phyloP scores from a whole-genome alignment of 495 filamentous ascomycete species.

The Xylaria castorea region DNA sequence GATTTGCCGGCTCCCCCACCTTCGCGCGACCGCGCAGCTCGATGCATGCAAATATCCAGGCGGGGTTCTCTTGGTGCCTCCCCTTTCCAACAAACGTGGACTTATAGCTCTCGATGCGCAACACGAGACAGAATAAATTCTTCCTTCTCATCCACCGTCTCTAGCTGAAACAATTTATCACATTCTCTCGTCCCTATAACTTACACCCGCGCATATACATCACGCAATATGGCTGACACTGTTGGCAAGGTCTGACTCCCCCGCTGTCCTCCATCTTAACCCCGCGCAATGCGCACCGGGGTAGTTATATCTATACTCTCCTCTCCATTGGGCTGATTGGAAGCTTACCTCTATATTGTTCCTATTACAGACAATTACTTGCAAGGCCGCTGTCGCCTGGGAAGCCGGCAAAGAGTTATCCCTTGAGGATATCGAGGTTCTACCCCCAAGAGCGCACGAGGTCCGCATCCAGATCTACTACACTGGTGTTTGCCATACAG shows the following conservation, averaged over 20 bases:
- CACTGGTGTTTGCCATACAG: slow-evolving; percentile 98
- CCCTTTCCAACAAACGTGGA: neutral
- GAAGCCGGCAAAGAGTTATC: slow-evolving; percentile 87
- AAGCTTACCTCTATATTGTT: neutral
- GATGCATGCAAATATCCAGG: slow-evolving; percentile 32
- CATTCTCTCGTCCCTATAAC: slow-evolving; percentile 5
- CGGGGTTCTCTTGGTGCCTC: slow-evolving; percentile 31
- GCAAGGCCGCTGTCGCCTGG: slow-evolving; percentile 95
- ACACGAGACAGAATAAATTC: slow-evolving; percentile 15
- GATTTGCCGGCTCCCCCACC: slow-evolving; percentile 42
- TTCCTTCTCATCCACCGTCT: neutral
- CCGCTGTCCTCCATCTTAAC: slow-evolving; percentile 21
- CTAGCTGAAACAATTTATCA: neutral
- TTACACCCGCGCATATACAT: neutral
- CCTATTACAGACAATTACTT: slow-evolving; percentile 54
- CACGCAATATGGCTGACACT: slow-evolving; percentile 51
- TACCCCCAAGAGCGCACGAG: slow-evolving; percentile 89
- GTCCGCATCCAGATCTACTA: slow-evolving; percentile 96
- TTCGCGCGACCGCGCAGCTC: slow-evolving; percentile 21
- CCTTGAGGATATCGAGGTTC: slow-evolving; percentile 91
- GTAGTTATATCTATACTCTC: neutral
- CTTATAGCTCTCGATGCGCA: slow-evolving; percentile 5
- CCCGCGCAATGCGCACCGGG: slow-evolving; percentile 32
- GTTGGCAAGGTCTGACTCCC: slow-evolving; percentile 53
- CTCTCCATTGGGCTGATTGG: slow-evolving; percentile 11